phyloP scores from a whole-genome alignment of 164 flowering plant genomes.

The Stephania japonica region DNA sequence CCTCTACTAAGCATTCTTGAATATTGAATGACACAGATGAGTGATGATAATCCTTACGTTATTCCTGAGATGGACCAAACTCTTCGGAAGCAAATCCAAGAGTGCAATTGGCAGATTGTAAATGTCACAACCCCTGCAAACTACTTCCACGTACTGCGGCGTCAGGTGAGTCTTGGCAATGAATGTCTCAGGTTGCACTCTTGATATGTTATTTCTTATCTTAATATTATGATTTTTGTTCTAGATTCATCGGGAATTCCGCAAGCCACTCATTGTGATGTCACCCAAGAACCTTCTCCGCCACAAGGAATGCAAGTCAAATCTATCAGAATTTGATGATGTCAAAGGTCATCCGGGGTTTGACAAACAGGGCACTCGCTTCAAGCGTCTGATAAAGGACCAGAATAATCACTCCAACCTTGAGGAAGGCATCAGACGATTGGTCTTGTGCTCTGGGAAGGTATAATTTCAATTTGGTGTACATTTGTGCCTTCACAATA shows the following conservation, averaged over 20 bases:
- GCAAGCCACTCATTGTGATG: slow-evolving; percentile 91
- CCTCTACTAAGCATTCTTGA: slow-evolving; percentile 1
- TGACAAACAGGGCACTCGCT: slow-evolving; percentile 96
- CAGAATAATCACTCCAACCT: slow-evolving; percentile 77
- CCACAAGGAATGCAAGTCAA: slow-evolving; percentile 44
- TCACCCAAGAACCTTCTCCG: slow-evolving; percentile 93
- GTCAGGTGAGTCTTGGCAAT: slow-evolving; percentile 55
- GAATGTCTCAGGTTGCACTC: not conserved
- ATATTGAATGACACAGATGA: slow-evolving; percentile 56
- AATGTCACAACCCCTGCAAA: slow-evolving; percentile 98
- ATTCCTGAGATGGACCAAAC: slow-evolving; percentile 98
- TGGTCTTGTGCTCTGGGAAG: slow-evolving; percentile 94
- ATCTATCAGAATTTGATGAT: slow-evolving; percentile 55
- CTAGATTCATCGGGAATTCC: slow-evolving; percentile 89
- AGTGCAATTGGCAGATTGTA: slow-evolving; percentile 94
- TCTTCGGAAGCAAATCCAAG: slow-evolving; percentile 85
- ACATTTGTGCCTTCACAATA: not conserved
- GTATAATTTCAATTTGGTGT: slow-evolving; percentile 20
- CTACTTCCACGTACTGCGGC: slow-evolving; percentile 88
- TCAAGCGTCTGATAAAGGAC: slow-evolving; percentile 47
- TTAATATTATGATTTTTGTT: slow-evolving; percentile 7
- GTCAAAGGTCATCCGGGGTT: slow-evolving; percentile 92
- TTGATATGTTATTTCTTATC: slow-evolving; percentile 3
- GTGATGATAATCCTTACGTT: slow-evolving; percentile 86
- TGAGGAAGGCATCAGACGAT: slow-evolving; percentile 85